phyloP scores from a whole-genome alignment of 805 yeast genomes.

The Yamadazyma scolyti region DNA sequence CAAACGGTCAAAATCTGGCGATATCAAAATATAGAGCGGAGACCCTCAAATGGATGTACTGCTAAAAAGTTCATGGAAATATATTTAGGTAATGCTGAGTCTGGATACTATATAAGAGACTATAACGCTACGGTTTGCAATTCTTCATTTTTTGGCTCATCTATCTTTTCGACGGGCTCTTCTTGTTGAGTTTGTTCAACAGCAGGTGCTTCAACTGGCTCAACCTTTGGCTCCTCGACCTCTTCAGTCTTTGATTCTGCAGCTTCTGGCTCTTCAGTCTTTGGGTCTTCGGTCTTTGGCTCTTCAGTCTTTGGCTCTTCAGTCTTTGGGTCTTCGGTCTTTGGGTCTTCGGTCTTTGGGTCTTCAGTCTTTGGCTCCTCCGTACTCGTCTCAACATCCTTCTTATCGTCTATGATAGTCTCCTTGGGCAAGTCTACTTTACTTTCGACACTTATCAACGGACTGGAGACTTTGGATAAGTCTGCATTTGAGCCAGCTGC shows the following conservation, averaged over 20 bases:
- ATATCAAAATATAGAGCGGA: too few relatives aligned
- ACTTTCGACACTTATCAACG: conserved; percentile 24
- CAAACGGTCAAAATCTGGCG: too few relatives aligned
- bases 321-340: conserved; percentile 1
- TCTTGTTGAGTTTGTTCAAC: conserved; percentile 4
- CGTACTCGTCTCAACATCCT: conserved; percentile 3
- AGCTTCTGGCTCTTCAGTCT: conserved; percentile 1
- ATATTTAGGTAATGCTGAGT: too few relatives aligned
- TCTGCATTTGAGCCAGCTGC: conserved; percentile 9
- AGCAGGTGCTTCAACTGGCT: conserved; percentile 1
- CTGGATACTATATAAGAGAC: too few relatives aligned
- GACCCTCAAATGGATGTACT: too few relatives aligned
- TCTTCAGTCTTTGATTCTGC: not conserved
- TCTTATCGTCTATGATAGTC: conserved; percentile 35
- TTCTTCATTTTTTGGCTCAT: conserved; percentile 5
- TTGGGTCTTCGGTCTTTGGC: not conserved
- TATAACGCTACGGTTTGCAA: too few relatives aligned
- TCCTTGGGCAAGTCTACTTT: conserved; percentile 36
- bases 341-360: conserved; percentile 2
- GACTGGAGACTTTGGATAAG: conserved; percentile 12
- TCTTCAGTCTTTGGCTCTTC: conserved; percentile 1
- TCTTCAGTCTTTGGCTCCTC: conserved; percentile 3
- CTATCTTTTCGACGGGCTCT: conserved; percentile 3
- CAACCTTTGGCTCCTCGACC: conserved; percentile 1
- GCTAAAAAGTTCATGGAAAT: too few relatives aligned